Percentiles rank a stretch among this genome's conserved stretches.
phyloP scores from a whole-genome alignment of 352 stramenopile genomes.

The Aphanomyces stellatus region DNA sequence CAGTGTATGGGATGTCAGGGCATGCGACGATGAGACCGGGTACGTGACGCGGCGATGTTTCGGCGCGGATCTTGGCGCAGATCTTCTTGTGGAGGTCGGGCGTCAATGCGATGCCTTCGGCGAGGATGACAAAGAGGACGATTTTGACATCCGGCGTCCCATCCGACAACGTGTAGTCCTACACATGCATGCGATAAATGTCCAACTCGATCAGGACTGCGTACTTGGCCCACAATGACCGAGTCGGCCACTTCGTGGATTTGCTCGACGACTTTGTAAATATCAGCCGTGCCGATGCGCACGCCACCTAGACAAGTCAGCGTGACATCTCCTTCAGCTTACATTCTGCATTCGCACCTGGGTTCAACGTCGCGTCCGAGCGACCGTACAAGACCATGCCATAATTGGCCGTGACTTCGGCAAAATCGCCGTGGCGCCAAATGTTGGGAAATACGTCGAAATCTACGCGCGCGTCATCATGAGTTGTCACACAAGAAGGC shows the following conservation, averaged over 20 bases:
- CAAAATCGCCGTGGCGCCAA: conserved; percentile 80
- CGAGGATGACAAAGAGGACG: conserved; percentile 63
- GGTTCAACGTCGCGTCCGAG: conserved; percentile 70
- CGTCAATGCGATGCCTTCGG: conserved; percentile 30
- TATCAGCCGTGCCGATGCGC: conserved; percentile 66
- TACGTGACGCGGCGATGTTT: conserved; percentile 60
- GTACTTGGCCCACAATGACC: conserved; percentile 50
- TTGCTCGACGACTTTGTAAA: conserved; percentile 70
- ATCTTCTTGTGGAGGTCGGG: conserved; percentile 45
- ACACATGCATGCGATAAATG: too few species aligned
- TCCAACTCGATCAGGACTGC: not conserved
- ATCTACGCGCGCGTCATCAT: too few species aligned
- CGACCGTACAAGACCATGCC: conserved; percentile 70
- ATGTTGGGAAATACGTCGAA: conserved; percentile 70
- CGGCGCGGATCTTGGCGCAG: conserved; percentile 40
- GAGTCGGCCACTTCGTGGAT: conserved; percentile 54
- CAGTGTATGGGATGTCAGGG: conserved; percentile 65
- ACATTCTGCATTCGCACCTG: conserved; percentile 22
- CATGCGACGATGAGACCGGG: conserved; percentile 48
- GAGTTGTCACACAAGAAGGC: too few species aligned
- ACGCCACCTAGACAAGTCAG: conserved; percentile 38
- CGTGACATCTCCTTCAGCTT: too few species aligned
- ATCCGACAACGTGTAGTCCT: conserved; percentile 46
- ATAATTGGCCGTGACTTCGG: conserved; percentile 46
- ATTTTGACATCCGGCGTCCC: conserved; percentile 65